phyloP scores from a whole-genome alignment of 2,329 filamentous ascomycete genomes.

The Ophiostoma montium region DNA sequence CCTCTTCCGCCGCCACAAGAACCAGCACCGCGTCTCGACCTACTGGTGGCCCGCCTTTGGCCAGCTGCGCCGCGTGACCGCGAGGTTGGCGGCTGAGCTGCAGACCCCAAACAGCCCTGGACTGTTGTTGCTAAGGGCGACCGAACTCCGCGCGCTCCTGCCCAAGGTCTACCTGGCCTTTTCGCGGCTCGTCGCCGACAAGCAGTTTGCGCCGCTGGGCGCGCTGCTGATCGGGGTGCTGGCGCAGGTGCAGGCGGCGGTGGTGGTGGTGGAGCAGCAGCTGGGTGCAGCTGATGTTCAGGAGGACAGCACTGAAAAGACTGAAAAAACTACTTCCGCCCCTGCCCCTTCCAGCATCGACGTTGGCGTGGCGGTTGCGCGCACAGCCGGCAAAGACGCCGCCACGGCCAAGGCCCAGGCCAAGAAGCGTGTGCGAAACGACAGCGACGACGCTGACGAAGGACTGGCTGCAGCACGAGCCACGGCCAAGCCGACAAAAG shows the following conservation, averaged over 20 bases:
- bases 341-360: conserved; percentile 8
- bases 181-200: conserved; percentile 55
- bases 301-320: background rate
- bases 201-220: conserved; percentile 58
- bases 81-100: conserved; percentile 34
- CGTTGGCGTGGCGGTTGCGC: conserved; percentile 9
- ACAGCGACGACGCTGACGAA: conserved; percentile 24
- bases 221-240: conserved; percentile 52
- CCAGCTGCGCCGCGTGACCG: conserved; percentile 53
- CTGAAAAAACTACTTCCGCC: background rate
- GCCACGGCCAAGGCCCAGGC: background rate
- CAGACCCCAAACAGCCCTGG: conserved; percentile 15
- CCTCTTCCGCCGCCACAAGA: conserved; percentile 72
- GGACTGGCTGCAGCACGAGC: background rate
- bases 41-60: conserved; percentile 70
- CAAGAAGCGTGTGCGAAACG: conserved; percentile 21
- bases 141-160: conserved; percentile 28
- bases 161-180: conserved; percentile 41
- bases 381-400: conserved; percentile 1
- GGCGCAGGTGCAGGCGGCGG: conserved; percentile 28
- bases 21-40: conserved; percentile 62
- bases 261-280: background rate
- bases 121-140: conserved; percentile 19
- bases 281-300: background rate
- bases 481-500: background rate